These are phyloP conservation scores for Aureobasidium namibiae DNA, from an alignment of 2,329 filamentous ascomycete genomes.

Conservation along the genomic window DNA sequence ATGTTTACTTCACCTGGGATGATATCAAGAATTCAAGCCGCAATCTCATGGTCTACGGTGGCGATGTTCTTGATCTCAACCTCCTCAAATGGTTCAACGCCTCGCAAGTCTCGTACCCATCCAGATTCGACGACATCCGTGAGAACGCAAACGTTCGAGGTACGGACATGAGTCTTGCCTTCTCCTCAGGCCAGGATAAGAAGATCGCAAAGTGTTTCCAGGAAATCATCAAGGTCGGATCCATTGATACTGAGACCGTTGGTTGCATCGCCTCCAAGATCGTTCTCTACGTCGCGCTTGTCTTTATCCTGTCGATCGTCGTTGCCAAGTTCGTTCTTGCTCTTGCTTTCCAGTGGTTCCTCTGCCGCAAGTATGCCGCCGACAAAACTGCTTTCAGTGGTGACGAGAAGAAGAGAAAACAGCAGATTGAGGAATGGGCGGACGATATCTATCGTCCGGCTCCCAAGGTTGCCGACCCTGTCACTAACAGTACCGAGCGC, in stretches of 20 bases:
- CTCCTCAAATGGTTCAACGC: conserved; percentile 86
- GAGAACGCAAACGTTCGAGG: conserved; percentile 65
- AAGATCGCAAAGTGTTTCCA: conserved; percentile 77
- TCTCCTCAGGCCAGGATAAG: conserved; percentile 73
- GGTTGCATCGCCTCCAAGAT: conserved; percentile 97
- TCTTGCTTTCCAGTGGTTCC: conserved; percentile 91
- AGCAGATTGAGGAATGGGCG: conserved; percentile 95
- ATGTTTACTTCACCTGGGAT: conserved; percentile 94
- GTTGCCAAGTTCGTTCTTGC: conserved; percentile 79
- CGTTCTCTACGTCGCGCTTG: conserved; percentile 85
- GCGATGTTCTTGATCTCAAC: conserved; percentile 83
- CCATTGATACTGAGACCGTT: conserved; percentile 89
- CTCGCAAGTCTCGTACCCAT: conserved; percentile 65
- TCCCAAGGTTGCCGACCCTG: conserved; percentile 66
- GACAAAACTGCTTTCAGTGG: conserved; percentile 75
- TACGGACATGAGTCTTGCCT: conserved; percentile 79
- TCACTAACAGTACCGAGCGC: conserved; percentile 56
- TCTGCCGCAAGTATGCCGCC: conserved; percentile 77
- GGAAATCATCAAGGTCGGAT: conserved; percentile 92
- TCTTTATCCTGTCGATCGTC: conserved; percentile 88
- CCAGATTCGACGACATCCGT: conserved; percentile 71
- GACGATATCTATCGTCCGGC: conserved; percentile 95
- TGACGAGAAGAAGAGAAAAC: conserved; percentile 73
- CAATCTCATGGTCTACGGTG: conserved; percentile 90
- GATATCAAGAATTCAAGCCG: conserved; percentile 83